Conservation (phyloP, 1,139 yeast species). For the Yamadazyma trypodendri region DNA sequence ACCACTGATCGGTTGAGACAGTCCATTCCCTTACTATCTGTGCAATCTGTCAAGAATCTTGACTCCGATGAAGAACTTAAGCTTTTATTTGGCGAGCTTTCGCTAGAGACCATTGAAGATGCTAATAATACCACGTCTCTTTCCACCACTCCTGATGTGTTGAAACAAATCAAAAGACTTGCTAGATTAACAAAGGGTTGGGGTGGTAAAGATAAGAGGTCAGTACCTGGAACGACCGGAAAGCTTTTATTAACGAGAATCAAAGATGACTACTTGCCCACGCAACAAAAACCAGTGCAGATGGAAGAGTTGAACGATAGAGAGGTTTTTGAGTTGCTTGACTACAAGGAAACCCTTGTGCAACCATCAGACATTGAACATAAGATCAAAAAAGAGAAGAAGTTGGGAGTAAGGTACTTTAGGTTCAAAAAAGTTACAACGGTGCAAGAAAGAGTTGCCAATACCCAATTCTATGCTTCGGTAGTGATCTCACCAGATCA, state of each 20-base stretch:
- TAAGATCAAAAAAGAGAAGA: slow-evolving; percentile 45
- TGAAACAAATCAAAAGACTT: slow-evolving; percentile 60
- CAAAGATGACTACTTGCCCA: slow-evolving; percentile 81
- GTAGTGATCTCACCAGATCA: slow-evolving; percentile 74
- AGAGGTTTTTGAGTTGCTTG: slow-evolving; percentile 39
- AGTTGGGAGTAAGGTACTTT: slow-evolving; percentile 55
- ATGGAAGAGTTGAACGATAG: slow-evolving; percentile 55
- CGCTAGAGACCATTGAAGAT: slow-evolving; percentile 67
- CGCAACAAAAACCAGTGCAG: slow-evolving; percentile 57
- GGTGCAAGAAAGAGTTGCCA: slow-evolving; percentile 45
- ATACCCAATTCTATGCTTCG: slow-evolving; percentile 63
- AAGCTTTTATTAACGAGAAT: slow-evolving; percentile 69
- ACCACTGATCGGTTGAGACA: slow-evolving; percentile 40
- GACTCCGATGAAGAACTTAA: slow-evolving; percentile 83
- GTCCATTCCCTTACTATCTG: slow-evolving; percentile 40
- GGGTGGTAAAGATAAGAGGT: slow-evolving; percentile 76
- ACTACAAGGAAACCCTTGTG: slow-evolving; percentile 37
- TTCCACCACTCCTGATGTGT: slow-evolving; percentile 63
- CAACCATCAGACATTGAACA: slow-evolving; percentile 25
- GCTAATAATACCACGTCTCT: slow-evolving; percentile 64
- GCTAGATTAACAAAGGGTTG: slow-evolving; percentile 71
- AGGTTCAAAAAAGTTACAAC: slow-evolving; percentile 44
- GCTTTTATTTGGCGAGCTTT: slow-evolving; percentile 69
- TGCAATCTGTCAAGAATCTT: slow-evolving; percentile 51
- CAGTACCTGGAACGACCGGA: slow-evolving; percentile 71